Percentiles rank a stretch among this genome's conserved stretches.
These are phyloP conservation scores for Microstegium vimineum DNA, from an alignment of 176 grass and related monocot species.

Conservation along the genomic window DNA sequence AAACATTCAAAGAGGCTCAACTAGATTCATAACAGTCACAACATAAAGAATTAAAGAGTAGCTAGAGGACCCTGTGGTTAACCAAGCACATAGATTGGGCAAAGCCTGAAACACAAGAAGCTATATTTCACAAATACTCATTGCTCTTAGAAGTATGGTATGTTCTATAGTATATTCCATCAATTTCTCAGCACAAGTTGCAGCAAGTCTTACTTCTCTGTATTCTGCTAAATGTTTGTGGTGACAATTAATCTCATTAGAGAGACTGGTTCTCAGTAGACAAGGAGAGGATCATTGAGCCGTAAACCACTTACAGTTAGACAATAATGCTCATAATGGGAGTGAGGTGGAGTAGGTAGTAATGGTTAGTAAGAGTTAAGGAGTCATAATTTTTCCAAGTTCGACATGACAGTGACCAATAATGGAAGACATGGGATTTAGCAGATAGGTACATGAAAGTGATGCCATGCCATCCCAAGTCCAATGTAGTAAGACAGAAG, in stretches of 20 bases:
- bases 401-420: not conserved
- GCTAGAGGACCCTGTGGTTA: not conserved
- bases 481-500: not conserved
- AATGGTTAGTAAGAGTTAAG: not conserved
- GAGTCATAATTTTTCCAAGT: conserved; percentile 1
- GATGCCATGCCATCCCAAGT: not conserved
- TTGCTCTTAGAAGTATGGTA: not conserved
- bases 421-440: not conserved
- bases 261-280: not conserved
- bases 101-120: not conserved
- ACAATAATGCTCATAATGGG: conserved; percentile 11
- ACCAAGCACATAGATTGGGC: not conserved
- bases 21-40: not conserved
- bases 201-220: not conserved
- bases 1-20: conserved; percentile 4
- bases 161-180: not conserved
- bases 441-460: not conserved
- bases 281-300: not conserved
- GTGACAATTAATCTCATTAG: not conserved
- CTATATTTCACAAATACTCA: not conserved
- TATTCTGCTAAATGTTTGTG: not conserved
- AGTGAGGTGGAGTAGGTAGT: conserved; percentile 2
- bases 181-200: not conserved
- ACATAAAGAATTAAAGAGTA: not conserved
- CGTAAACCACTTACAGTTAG: conserved; percentile 9